A percentile compares a stretch with the other conserved stretches of the same genome.
These are phyloP conservation scores for Jamesozyma gamospora DNA, from an alignment of 805 yeast species.

Conservation along the genomic window DNA sequence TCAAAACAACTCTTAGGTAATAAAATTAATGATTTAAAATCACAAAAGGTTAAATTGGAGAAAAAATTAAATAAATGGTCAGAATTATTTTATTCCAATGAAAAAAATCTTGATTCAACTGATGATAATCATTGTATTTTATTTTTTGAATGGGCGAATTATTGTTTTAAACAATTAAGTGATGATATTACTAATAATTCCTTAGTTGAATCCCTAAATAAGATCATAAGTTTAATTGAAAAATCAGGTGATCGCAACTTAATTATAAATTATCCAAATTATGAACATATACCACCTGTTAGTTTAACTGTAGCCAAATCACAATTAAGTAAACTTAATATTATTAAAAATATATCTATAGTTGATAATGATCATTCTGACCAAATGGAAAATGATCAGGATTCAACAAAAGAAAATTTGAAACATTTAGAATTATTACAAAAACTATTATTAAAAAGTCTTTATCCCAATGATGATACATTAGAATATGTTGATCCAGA, in stretches of 20 bases:
- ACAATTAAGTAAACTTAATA: slow-evolving; percentile 62
- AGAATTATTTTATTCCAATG: slow-evolving; percentile 17
- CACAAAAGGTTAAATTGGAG: slow-evolving; percentile 34
- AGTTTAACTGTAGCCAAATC: slow-evolving; percentile 40
- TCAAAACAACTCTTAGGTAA: slow-evolving; percentile 26
- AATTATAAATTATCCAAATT: slow-evolving; percentile 45
- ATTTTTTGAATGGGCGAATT: slow-evolving; percentile 41
- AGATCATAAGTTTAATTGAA: slow-evolving; percentile 15
- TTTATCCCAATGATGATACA: slow-evolving; percentile 6
- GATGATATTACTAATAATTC: slow-evolving; percentile 29
- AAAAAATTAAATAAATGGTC: slow-evolving; percentile 44
- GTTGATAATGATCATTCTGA: slow-evolving; percentile 1
- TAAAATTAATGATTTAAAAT: slow-evolving; percentile 27
- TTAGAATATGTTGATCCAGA: slow-evolving; percentile 32
- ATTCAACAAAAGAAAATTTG: slow-evolving; percentile 13
- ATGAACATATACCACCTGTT: slow-evolving; percentile 47
- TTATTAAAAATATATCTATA: slow-evolving; percentile 35
- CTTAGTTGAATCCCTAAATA: slow-evolving; percentile 20
- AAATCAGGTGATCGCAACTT: slow-evolving; percentile 2
- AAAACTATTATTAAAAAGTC: slow-evolving; percentile 31
- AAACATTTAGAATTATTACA: slow-evolving; percentile 35
- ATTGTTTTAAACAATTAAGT: slow-evolving; percentile 36
- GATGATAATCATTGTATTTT: slow-evolving; percentile 6
- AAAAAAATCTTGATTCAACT: neutral
- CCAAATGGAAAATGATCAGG: slow-evolving; percentile 38